Evolutionary conservation across 192 early-diverging fungal genomes (phyloP), one percentile per base, ranked within the genome.

Genomic region (Geranomyces michiganensis): DNA sequence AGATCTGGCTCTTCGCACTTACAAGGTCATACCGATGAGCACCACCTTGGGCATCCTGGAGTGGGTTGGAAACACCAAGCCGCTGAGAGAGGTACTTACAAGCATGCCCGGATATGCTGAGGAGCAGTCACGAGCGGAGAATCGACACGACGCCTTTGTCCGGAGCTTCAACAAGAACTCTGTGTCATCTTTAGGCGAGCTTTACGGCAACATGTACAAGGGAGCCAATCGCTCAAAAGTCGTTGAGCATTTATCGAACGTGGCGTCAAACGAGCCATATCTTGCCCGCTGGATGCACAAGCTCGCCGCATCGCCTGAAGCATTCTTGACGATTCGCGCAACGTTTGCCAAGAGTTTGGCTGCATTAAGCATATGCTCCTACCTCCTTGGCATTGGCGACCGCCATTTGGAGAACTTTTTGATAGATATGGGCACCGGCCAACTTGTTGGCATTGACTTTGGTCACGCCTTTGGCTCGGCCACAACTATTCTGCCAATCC

Each of bases 401-500:
- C 82, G 92, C 26, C 92, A 93, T 64, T 67, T 89, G 60, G 92
- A 93, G 43, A 93, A 93, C 68, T 89, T 91, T 68, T 72, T 93
- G 66, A 60, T 93, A 17, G 87, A 92, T 58, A 71, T 86, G 69
- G 85, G 79, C 47, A 89, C 76, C 27, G 91, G 92, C 14, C 78
- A 82, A 30, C 68, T 93, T 19, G 81, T 93, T 21, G 84, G 86
- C 0, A 93, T 93, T 70, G 92, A 93, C 80, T 93, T 93, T 68
- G 92, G 92, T 0, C 90, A 92, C 65, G 92, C 92, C 2, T 93
- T 93, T 78, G 92, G 60, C 30, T 92, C 92, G 0, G 91, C 91
- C 0, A 91, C 92, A 0, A 91, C 92, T 65, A 75, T 88, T 7
- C 74, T 93, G 0, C 88, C 91, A 1, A 83, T 93, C 8, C 92